phyloP scores from a whole-genome alignment of 1,139 yeast genomes.

The Taphrina flavorubra region DNA sequence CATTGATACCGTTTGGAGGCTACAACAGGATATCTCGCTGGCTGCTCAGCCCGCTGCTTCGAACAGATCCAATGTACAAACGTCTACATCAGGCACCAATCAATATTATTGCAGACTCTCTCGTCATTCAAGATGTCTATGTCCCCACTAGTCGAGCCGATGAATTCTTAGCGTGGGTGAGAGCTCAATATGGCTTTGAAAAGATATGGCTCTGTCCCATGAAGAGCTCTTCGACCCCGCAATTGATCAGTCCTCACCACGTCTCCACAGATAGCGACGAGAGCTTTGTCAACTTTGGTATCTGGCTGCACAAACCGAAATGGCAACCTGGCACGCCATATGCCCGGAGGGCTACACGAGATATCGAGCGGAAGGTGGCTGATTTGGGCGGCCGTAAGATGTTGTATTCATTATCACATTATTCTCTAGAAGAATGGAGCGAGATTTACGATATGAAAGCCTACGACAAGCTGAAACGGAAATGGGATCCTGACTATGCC shows the following conservation, averaged over 20 bases:
- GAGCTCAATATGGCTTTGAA: conserved; percentile 3
- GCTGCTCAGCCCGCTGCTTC: conserved; percentile 21
- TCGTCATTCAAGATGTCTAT: conserved; percentile 30
- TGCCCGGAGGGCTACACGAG: conserved; percentile 4
- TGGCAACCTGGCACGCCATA: conserved; percentile 24
- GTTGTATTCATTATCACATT: conserved; percentile 25
- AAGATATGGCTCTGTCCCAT: conserved; percentile 34
- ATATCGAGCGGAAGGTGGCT: conserved; percentile 12
- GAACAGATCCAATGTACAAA: conserved; percentile 22
- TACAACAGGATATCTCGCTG: conserved; percentile 23
- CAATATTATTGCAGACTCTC: conserved; percentile 9
- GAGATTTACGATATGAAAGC: conserved; percentile 14
- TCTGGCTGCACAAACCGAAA: conserved; percentile 19
- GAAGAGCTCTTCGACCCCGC: conserved; percentile 6
- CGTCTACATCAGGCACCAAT: conserved; percentile 27
- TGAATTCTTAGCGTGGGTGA: conserved; percentile 14
- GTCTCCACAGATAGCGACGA: neutral
- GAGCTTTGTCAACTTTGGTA: conserved; percentile 25
- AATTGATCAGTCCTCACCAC: conserved; percentile 19
- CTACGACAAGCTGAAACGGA: conserved; percentile 12
- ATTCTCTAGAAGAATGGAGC: conserved; percentile 15
- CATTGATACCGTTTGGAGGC: conserved; percentile 16
- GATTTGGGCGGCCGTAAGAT: conserved; percentile 29
- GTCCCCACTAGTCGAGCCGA: conserved; percentile 4
- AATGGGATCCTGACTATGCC: conserved; percentile 22